Conservation (phyloP, 305 asterid genomes). For the Fraxinus greggii region DNA sequence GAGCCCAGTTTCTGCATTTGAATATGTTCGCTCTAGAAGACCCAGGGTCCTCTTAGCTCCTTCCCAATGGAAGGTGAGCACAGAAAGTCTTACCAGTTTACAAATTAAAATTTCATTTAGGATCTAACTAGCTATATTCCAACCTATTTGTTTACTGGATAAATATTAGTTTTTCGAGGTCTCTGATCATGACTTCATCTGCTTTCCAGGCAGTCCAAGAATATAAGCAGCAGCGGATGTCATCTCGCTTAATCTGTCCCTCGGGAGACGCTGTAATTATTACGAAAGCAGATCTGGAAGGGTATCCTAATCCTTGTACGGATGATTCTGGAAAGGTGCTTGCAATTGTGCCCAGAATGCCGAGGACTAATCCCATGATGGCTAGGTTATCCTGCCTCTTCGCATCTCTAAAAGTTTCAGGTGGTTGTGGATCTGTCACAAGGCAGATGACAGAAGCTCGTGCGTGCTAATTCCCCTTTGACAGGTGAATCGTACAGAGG, state of each 20-base stretch:
- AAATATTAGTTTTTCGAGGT: not conserved
- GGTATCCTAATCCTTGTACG: constrained; percentile 56
- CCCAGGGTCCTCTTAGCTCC: constrained; percentile 88
- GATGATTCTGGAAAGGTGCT: constrained; percentile 43
- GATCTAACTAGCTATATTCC: not conserved
- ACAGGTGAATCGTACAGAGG: constrained; percentile 23
- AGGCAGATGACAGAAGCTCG: constrained; percentile 57
- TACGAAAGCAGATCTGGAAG: constrained; percentile 92
- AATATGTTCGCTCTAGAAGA: constrained; percentile 74
- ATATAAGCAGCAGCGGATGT: constrained; percentile 56
- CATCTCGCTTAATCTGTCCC: constrained; percentile 37
- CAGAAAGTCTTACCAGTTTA: not conserved
- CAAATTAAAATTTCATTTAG: not conserved
- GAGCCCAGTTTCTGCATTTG: constrained; percentile 79
- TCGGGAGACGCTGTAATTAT: constrained; percentile 73
- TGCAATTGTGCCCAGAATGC: constrained; percentile 40
- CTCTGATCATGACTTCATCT: constrained; percentile 12
- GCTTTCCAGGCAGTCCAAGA: constrained; percentile 79
- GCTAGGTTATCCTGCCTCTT: constrained; percentile 81
- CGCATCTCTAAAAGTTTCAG: constrained; percentile 66
- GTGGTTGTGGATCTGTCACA: constrained; percentile 43
- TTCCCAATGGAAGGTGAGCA: constrained; percentile 74
- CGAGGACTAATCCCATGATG: constrained; percentile 63
- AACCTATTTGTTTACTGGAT: not conserved
- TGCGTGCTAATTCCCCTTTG: constrained; percentile 36